phyloP scores from a whole-genome alignment of 1,139 yeast species.

The Meyerozyma elateridarum region DNA sequence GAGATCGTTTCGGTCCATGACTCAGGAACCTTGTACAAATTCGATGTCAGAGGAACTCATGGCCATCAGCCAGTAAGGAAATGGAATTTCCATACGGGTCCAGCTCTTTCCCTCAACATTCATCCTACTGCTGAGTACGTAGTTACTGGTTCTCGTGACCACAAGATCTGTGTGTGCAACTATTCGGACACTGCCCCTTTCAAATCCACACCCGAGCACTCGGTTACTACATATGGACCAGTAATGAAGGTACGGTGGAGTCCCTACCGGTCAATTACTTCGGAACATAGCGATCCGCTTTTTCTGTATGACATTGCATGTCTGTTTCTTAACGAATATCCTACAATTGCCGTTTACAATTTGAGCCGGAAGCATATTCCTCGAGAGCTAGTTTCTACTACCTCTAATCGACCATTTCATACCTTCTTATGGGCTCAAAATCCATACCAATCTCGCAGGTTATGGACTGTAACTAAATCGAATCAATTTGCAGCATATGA shows the following conservation, averaged over 20 bases:
- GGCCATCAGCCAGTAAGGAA: slow-evolving; percentile 55
- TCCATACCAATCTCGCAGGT: slow-evolving; percentile 18
- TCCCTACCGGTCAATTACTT: slow-evolving; percentile 18
- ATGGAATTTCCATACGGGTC: slow-evolving; percentile 87
- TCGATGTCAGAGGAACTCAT: slow-evolving; percentile 58
- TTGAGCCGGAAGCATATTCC: slow-evolving; percentile 75
- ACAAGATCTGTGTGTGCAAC: slow-evolving; percentile 77
- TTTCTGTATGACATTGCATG: slow-evolving; percentile 67
- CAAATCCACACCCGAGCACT: slow-evolving; percentile 58
- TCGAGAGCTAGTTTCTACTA: slow-evolving; percentile 54
- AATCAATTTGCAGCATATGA: slow-evolving; percentile 50
- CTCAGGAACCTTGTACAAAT: slow-evolving; percentile 79
- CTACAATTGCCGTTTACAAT: slow-evolving; percentile 69
- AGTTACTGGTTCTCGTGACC: slow-evolving; percentile 92
- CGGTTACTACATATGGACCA: slow-evolving; percentile 72
- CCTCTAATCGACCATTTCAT: slow-evolving; percentile 42
- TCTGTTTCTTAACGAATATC: slow-evolving; percentile 73
- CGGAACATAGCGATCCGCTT: slow-evolving; percentile 16
- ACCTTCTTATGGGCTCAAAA: slow-evolving; percentile 42
- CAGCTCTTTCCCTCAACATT: slow-evolving; percentile 84
- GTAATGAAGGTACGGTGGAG: slow-evolving; percentile 72
- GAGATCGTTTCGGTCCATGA: slow-evolving; percentile 69
- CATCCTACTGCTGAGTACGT: slow-evolving; percentile 81
- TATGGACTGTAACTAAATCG: slow-evolving; percentile 46
- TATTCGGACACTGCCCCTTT: slow-evolving; percentile 32